Evolutionary conservation across 2,329 filamentous ascomycete genomes (phyloP), one percentile per base, ranked within the genome.

Genomic region (Didymellaceae sp.): DNA sequence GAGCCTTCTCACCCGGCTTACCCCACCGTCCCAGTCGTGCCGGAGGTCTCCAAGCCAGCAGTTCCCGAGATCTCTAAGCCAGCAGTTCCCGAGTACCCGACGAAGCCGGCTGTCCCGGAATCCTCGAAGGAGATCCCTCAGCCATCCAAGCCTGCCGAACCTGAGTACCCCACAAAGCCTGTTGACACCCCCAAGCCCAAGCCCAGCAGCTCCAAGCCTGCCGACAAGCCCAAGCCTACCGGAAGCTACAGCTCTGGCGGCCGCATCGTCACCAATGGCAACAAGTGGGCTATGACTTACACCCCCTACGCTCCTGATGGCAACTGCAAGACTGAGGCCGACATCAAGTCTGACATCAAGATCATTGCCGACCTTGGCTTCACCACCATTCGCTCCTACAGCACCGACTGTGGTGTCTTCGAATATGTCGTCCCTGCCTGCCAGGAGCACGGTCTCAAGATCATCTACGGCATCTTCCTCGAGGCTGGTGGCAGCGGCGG

Each of bases 401-500:
- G 88, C 59, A 92, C 91, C 62, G 92, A 97, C 83, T 97, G 93
- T 82, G 81, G 83, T 75, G 88, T 87, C 46, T 88, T 96, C 54
- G 76, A 86, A 71, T 86, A 84, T 75, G 86, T 97, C 51, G 90
- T 90, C 58, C 75, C 77, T 33, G 89, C 90, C 52, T 86, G 82
- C 76, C 75, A 82, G 66, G 74, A 82, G 63, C 71, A 86, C 74
- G 86, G 87, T 54, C 70, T 97, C 54, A 86, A 87, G 74, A 79
- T 97, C 75, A 93, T 97, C 74, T 77, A 95, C 54, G 93, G 93
- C 74, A 82, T 97, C 78, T 96, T 88, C 80, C 88, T 97, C 74
- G 86, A 88, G 76, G 78, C 76, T 59, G 79, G 71, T 40, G 80
- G 80, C 52, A 66, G 60, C 48, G 79, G 68, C 41, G 81, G 80